Evolutionary conservation across 257 asterid species (phyloP).

Genomic region (Gentiana macrophylla): DNA sequence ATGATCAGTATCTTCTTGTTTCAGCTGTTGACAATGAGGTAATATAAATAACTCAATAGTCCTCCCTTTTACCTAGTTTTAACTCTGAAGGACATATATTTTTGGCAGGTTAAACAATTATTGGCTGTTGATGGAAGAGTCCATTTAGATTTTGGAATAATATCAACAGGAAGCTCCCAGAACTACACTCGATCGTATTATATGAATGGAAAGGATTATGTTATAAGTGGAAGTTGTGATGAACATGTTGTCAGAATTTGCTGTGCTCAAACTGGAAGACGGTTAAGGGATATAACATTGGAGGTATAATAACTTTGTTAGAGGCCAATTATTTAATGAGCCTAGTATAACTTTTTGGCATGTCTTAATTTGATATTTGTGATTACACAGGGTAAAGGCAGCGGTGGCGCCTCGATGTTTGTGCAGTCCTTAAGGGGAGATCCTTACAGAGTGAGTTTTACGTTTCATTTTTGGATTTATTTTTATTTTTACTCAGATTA

Average conservation of each 20-base stretch:
- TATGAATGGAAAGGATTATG: slow-evolving; percentile 86
- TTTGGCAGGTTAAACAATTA: slow-evolving; percentile 73
- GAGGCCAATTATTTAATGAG: not conserved
- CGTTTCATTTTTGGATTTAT: slow-evolving; percentile 3
- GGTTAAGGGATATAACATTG: slow-evolving; percentile 70
- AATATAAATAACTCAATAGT: not conserved
- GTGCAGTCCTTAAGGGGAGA: slow-evolving; percentile 92
- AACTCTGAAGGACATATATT: too few species aligned
- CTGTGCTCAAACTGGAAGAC: slow-evolving; percentile 91
- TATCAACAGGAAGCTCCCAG: slow-evolving; percentile 80
- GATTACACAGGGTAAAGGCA: slow-evolving; percentile 67
- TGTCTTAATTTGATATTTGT: slow-evolving; percentile 6
- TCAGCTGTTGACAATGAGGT: slow-evolving; percentile 98
- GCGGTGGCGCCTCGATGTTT: slow-evolving; percentile 81
- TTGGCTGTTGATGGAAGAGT: slow-evolving; percentile 89
- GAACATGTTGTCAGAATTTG: slow-evolving; percentile 81
- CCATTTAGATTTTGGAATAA: slow-evolving; percentile 64
- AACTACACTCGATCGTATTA: slow-evolving; percentile 87
- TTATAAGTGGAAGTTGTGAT: slow-evolving; percentile 96
- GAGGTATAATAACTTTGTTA: slow-evolving; percentile 37
- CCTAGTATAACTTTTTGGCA: slow-evolving; percentile 6
- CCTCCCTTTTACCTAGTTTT: not conserved
- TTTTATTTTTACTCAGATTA: not conserved
- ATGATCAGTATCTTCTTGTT: slow-evolving; percentile 87
- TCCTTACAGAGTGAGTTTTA: slow-evolving; percentile 67